phyloP scores from a whole-genome alignment of 108 stramenopile species.

The Mediolabrus comicus region DNA sequence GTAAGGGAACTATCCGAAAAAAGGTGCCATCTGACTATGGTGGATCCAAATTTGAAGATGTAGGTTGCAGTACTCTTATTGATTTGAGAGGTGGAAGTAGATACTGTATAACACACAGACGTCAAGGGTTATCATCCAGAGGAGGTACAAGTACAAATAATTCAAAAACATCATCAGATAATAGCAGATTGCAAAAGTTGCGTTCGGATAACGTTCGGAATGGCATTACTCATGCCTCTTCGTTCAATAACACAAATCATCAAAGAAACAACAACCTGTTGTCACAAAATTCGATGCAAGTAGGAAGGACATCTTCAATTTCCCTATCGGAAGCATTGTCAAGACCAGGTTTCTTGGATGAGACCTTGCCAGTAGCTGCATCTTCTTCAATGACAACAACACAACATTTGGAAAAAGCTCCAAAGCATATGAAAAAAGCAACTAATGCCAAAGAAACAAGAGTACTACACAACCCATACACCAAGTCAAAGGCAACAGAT shows the following conservation, averaged over 20 bases:
- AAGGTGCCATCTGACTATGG: slow-evolving; percentile 43
- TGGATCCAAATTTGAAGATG: slow-evolving; percentile 36
- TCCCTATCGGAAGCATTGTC: slow-evolving; percentile 21
- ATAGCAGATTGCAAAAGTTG: not conserved
- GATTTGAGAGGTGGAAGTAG: slow-evolving; percentile 51
- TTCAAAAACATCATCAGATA: slow-evolving; percentile 18
- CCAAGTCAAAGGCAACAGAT: not conserved
- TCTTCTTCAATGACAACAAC: not conserved
- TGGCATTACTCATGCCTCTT: not conserved
- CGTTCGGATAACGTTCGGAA: not conserved
- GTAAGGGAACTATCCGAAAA: slow-evolving; percentile 49
- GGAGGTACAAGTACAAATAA: not conserved
- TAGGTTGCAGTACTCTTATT: slow-evolving; percentile 49
- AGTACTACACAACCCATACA: slow-evolving; percentile 13
- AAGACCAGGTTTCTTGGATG: slow-evolving; percentile 16
- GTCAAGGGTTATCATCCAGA: slow-evolving; percentile 30
- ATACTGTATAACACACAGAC: slow-evolving; percentile 58
- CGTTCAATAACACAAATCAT: not conserved
- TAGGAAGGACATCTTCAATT: not conserved
- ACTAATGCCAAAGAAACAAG: not conserved
- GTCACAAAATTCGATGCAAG: not conserved
- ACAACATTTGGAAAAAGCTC: slow-evolving; percentile 20
- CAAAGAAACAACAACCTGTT: not conserved
- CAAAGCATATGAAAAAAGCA: slow-evolving; percentile 39
- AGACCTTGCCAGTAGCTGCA: not conserved